Evolutionary conservation across 176 grass and related monocot genomes (phyloP), one percentile per base, ranked within the genome.

Genomic region (Puya raimondii): DNA sequence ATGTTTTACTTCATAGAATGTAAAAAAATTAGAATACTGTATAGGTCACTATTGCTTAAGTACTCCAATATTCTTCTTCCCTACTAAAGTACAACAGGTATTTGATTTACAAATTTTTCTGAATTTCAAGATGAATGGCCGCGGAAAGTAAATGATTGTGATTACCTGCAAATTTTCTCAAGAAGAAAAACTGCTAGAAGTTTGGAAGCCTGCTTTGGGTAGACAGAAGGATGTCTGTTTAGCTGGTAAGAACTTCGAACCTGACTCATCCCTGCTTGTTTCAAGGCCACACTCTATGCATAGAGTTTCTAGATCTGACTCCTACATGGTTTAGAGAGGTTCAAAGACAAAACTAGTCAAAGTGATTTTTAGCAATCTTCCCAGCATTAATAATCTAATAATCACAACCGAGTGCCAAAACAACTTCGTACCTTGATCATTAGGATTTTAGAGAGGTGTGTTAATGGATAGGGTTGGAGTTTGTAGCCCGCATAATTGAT

Each of bases 401-500:
- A 77, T 48, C 47, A 10, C 17, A 23, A 52, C 59, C 1, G 22
- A 53, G 14, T 50, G 49, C 49, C 16, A 71, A 49, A 63, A 48
- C 26, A 67, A 65, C 22, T 61, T 76, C 82, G 50, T 88, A 97
- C 86, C 93, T 92, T 67, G 27, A 92, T 79, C 84, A 87, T 92
- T 47, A 97, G 82, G 23, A 87, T 86, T 68, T 77, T 82, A 51
- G 82, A 90, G 66, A 90, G 47, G 74, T 86, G 75, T 58, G 26
- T 75, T 64, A 91, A 68, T 72, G 92, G 83, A 73, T 86, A 83
- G 47, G 72, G 80, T 64, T 90, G 89, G 76, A 82, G 86, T 74
- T 90, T 97, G 82, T 92, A 90, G 23, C 93, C 84, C 0, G 82
- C 78, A 72, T 92, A 81, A 67, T 92, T 92, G 63, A 90, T 70